Percentiles rank a stretch among this genome's conserved stretches.
phyloP scores from a whole-genome alignment of 2,329 filamentous ascomycete species.

The Colletotrichum lentis region DNA sequence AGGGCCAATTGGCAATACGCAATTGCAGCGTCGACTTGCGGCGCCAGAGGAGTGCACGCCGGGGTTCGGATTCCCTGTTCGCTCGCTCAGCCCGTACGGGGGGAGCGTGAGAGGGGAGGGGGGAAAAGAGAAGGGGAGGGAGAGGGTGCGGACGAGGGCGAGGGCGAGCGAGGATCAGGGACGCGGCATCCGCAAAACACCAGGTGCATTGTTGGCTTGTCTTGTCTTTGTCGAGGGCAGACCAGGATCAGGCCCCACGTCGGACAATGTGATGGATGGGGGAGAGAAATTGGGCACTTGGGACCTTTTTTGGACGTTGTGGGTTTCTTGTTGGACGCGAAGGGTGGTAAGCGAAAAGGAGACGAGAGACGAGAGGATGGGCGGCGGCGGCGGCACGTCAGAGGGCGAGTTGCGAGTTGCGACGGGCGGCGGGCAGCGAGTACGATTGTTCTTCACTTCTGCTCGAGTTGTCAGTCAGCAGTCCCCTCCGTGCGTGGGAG shows the following conservation, averaged over 20 bases:
- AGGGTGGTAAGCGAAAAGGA: constrained; percentile 19
- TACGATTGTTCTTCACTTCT: neutral
- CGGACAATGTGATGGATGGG: constrained; percentile 34
- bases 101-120: constrained; percentile 5
- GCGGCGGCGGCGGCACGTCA: neutral
- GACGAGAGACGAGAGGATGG: constrained; percentile 1
- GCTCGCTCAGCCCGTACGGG: constrained; percentile 6
- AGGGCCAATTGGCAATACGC: constrained; percentile 26
- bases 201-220: constrained; percentile 35
- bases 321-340: constrained; percentile 16
- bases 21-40: constrained; percentile 20
- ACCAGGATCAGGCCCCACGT: constrained; percentile 35
- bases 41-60: neutral
- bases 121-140: neutral
- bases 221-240: constrained; percentile 25
- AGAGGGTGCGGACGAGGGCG: neutral
- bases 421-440: too few relatives aligned
- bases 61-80: constrained; percentile 21
- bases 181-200: constrained; percentile 26
- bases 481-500: neutral
- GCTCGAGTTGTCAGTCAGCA: neutral
- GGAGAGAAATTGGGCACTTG: constrained; percentile 32
- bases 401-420: too few relatives aligned
- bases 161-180: constrained; percentile 18
- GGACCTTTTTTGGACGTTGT: constrained; percentile 23